Evolutionary conservation across 2,329 filamentous ascomycete species (phyloP).

Genomic region (Fusarium drepaniforme): DNA sequence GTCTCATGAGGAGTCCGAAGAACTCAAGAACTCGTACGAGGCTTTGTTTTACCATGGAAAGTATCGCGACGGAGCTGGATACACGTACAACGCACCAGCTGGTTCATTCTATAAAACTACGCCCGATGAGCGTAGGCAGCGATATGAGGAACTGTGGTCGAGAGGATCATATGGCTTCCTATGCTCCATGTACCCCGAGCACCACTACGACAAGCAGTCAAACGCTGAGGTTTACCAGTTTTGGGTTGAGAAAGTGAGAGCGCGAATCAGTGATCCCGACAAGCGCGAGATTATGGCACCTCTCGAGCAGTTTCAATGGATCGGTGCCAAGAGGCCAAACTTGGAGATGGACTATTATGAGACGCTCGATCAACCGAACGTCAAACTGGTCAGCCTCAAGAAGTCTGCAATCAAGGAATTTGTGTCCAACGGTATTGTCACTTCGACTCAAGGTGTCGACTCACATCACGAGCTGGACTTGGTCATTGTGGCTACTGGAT

Average conservation of each 20-base stretch:
- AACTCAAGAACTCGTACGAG: constrained; percentile 33
- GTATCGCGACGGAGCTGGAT: constrained; percentile 57
- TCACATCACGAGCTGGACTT: constrained; percentile 37
- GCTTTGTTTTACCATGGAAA: constrained; percentile 27
- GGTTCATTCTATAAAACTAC: constrained; percentile 54
- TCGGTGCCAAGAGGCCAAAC: constrained; percentile 59
- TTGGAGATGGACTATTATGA: constrained; percentile 65
- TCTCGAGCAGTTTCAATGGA: constrained; percentile 56
- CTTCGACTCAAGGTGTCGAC: constrained; percentile 45
- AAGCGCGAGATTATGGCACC: constrained; percentile 62
- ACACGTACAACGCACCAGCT: constrained; percentile 47
- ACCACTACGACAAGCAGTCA: constrained; percentile 13
- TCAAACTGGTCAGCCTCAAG: constrained; percentile 60
- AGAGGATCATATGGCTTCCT: constrained; percentile 20
- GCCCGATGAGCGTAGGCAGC: not conserved
- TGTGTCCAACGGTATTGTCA: constrained; percentile 53
- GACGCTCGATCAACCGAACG: constrained; percentile 57
- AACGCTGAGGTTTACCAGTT: constrained; percentile 56
- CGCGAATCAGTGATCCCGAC: constrained; percentile 58
- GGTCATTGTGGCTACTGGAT: constrained; percentile 41
- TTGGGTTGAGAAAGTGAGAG: constrained; percentile 57
- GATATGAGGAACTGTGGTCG: constrained; percentile 16
- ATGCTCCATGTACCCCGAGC: constrained; percentile 17
- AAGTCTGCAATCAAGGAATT: constrained; percentile 56
- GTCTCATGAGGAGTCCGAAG: constrained; percentile 59